Evolutionary conservation across 2,329 filamentous ascomycete genomes (phyloP).

Genomic region (Aphanoascus verrucosus): DNA sequence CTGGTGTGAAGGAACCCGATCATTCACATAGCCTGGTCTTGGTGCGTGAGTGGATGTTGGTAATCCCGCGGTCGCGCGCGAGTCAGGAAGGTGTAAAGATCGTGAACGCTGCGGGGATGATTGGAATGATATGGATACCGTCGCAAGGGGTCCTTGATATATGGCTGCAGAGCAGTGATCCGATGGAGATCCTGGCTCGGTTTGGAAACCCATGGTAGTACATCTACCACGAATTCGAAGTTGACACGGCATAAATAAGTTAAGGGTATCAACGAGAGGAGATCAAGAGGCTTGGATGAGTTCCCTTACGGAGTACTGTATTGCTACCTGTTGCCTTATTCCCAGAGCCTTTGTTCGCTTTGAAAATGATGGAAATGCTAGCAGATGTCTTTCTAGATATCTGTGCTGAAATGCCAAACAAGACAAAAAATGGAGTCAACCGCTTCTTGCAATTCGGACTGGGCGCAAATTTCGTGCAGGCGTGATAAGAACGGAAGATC

Average conservation of each 20-base stretch:
- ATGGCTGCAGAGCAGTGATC: constrained; percentile 29
- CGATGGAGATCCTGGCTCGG: constrained; percentile 26
- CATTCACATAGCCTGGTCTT: constrained; percentile 39
- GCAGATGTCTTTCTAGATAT: too few species aligned
- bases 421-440: too few species aligned
- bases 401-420: constrained; percentile 15
- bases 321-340: too few species aligned
- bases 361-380: too few species aligned
- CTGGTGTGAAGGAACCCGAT: constrained; percentile 12
- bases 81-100: constrained; percentile 18
- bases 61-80: constrained; percentile 36
- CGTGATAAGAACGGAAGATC: background rate
- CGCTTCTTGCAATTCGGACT: too few species aligned
- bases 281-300: too few species aligned
- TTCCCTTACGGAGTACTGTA: too few species aligned
- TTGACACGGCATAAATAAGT: too few species aligned
- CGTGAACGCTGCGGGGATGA: constrained; percentile 30
- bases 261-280: too few species aligned
- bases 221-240: background rate
- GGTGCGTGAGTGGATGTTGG: constrained; percentile 35
- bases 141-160: constrained; percentile 27
- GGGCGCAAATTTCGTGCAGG: too few species aligned
- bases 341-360: too few species aligned
- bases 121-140: constrained; percentile 29
- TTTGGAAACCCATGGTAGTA: constrained; percentile 23